A percentile compares a stretch with the other conserved stretches of the same genome.
phyloP scores from a whole-genome alignment of 257 asterid species.

The Mitragyna speciosa region DNA sequence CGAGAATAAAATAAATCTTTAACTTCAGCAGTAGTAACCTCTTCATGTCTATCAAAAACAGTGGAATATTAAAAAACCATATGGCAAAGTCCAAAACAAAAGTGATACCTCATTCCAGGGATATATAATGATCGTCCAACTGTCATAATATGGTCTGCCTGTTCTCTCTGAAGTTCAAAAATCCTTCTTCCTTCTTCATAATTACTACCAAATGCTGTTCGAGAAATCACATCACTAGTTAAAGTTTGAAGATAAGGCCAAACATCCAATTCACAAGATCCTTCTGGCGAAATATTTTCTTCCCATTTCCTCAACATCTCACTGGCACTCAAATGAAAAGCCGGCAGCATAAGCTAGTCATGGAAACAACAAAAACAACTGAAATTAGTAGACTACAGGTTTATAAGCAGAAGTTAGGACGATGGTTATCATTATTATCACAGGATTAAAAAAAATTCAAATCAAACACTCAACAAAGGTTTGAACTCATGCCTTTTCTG shows the following conservation, averaged over 20 bases:
- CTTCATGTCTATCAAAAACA: too few species aligned
- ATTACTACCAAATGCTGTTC: conserved; percentile 64
- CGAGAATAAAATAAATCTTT: too few species aligned
- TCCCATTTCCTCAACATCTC: conserved; percentile 53
- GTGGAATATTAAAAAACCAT: too few species aligned
- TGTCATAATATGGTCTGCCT: conserved; percentile 20
- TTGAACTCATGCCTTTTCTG: too few species aligned
- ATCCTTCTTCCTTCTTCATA: conserved; percentile 46
- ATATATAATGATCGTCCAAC: conserved; percentile 28
- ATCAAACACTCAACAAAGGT: too few species aligned
- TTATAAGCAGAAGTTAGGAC: neutral
- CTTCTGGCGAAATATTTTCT: conserved; percentile 22
- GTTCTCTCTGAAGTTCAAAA: conserved; percentile 49
- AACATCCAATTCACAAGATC: conserved; percentile 46
- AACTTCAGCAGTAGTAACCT: too few species aligned
- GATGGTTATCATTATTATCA: neutral
- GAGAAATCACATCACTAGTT: conserved; percentile 45
- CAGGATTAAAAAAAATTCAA: neutral
- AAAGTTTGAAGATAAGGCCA: conserved; percentile 47
- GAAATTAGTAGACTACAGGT: neutral
- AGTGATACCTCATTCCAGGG: conserved; percentile 47
- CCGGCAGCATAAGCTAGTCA: conserved; percentile 52
- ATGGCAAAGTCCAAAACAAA: too few species aligned
- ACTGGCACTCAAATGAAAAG: conserved; percentile 38
- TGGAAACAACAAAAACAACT: neutral